Conservation (phyloP, 257 asterid genomes). For the Plantago elongata region DNA sequence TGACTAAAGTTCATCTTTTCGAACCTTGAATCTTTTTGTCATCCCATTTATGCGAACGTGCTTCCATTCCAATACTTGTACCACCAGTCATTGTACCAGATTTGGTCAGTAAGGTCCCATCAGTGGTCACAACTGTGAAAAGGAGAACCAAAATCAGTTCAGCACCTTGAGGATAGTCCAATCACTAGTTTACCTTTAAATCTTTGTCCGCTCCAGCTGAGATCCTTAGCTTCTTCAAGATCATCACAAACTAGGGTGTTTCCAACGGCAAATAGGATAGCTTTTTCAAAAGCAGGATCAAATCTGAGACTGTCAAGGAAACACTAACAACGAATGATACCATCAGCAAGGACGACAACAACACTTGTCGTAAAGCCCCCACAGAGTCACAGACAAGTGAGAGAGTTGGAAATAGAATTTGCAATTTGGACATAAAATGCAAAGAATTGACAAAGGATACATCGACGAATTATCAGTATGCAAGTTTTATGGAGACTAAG, state of each 20-base stretch:
- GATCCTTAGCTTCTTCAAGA: constrained; percentile 85
- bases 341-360: neutral
- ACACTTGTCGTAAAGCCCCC: neutral
- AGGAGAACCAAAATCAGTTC: constrained; percentile 17
- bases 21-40: constrained; percentile 88
- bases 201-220: constrained; percentile 94
- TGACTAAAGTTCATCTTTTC: constrained; percentile 19
- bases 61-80: constrained; percentile 98
- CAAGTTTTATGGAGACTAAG: neutral
- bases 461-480: constrained; percentile 1
- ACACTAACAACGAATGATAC: constrained; percentile 17
- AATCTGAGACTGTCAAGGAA: constrained; percentile 65
- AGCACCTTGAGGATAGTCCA: constrained; percentile 22
- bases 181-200: constrained; percentile 56
- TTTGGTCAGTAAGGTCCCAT: constrained; percentile 84
- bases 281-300: constrained; percentile 74
- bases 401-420: too few relatives aligned
- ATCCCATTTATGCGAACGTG: constrained; percentile 98
- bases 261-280: constrained; percentile 90
- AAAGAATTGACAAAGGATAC: neutral
- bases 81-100: constrained; percentile 99
- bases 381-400: too few relatives aligned
- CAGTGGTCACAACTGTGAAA: constrained; percentile 83
- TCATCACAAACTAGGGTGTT: constrained; percentile 95
- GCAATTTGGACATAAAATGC: too few relatives aligned